Conservation (phyloP, 116 monocot species). For the Cymodocea nodosa region DNA sequence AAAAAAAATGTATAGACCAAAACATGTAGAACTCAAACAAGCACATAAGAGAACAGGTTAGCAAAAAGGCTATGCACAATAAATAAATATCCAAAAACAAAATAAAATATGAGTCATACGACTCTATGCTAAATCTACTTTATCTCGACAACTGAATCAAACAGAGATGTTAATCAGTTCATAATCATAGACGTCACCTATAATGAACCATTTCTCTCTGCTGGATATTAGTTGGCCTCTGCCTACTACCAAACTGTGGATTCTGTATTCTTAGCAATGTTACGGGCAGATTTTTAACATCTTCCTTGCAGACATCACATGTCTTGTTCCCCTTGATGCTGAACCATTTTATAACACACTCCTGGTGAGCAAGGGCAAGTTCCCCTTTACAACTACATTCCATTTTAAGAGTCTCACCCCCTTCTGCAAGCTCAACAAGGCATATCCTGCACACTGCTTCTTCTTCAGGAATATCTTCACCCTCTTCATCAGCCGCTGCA, state of each 20-base stretch:
- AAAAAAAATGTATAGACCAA: too few species aligned
- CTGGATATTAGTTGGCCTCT: slow-evolving; percentile 10
- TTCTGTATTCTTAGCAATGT: slow-evolving; percentile 81
- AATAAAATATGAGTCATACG: too few species aligned
- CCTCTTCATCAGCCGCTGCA: slow-evolving; percentile 56
- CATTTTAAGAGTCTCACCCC: slow-evolving; percentile 91
- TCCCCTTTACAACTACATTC: slow-evolving; percentile 98
- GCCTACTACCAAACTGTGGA: slow-evolving; percentile 32
- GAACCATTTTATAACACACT: slow-evolving; percentile 97
- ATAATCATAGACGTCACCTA: slow-evolving; percentile 24
- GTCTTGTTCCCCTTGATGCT: slow-evolving; percentile 96
- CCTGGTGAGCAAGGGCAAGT: slow-evolving; percentile 94
- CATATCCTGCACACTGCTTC: slow-evolving; percentile 97
- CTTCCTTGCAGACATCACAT: slow-evolving; percentile 90
- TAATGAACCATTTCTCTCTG: slow-evolving; percentile 25
- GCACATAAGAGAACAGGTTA: too few species aligned
- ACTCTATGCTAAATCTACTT: too few species aligned
- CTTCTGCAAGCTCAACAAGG: slow-evolving; percentile 71
- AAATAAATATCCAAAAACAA: too few species aligned
- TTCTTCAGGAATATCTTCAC: slow-evolving; percentile 97
- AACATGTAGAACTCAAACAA: too few species aligned
- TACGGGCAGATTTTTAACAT: slow-evolving; percentile 81
- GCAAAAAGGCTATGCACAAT: too few species aligned
- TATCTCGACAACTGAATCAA: too few species aligned
- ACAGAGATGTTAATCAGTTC: too few species aligned